These are phyloP conservation scores for Micromonas pusilla DNA, from an alignment of 139 green algal genomes.

Conservation along the genomic window DNA sequence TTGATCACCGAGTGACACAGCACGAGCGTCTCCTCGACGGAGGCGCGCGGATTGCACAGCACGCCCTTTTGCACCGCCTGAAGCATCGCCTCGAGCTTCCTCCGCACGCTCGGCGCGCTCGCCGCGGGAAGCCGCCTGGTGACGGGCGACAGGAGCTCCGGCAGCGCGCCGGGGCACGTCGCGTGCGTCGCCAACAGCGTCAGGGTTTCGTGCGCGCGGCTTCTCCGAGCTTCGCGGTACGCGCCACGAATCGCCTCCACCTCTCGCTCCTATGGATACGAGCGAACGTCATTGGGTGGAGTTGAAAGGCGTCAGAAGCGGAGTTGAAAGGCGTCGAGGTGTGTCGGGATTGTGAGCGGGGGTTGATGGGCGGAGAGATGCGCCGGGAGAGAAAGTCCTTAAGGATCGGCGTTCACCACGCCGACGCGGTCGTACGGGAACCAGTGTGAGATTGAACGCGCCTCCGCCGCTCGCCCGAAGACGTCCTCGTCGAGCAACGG, in stretches of 20 bases:
- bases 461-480: constrained; percentile 64
- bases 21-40: constrained; percentile 47
- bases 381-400: no score
- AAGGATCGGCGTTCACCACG: no score
- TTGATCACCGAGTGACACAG: constrained; percentile 51
- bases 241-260: constrained; percentile 54
- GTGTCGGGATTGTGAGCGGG: no score
- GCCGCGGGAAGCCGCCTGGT: constrained; percentile 1
- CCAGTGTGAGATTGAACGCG: no score
- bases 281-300: no score
- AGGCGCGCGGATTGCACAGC: constrained; percentile 56
- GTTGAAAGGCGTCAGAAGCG: no score
- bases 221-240: constrained; percentile 73
- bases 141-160: constrained; percentile 29
- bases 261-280: no score
- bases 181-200: constrained; percentile 54
- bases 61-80: constrained; percentile 58
- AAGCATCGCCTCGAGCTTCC: constrained; percentile 67
- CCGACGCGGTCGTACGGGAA: no score
- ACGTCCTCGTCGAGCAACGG: constrained; percentile 69
- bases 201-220: constrained; percentile 62
- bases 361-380: no score
- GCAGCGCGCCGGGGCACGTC: constrained; percentile 40
- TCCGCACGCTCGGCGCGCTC: constrained; percentile 44
- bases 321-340: no score